Base-by-base conservation (phyloP, 2,329 filamentous ascomycete genomes). In the Fusarium sarcochroum region DNA sequence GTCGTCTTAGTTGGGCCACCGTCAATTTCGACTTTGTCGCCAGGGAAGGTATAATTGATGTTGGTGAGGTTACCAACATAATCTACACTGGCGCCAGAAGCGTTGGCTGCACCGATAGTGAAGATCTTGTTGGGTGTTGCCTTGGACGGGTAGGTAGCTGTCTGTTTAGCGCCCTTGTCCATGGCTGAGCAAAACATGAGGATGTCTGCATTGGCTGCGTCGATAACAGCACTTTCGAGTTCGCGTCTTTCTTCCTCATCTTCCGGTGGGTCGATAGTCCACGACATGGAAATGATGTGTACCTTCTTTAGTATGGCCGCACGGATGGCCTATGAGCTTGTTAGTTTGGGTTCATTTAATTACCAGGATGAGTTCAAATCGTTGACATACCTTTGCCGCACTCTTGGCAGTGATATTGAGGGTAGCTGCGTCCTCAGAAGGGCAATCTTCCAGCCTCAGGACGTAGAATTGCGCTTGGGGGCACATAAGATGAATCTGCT, bases 101-200 rank as follows among this genome's bases (percentile, higher is more conserved):
- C 45, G 6, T 40, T 67, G 4, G 70, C 74, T 0, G 74, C 76
- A 8, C 76, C 76, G 14, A 79, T 77, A 7, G 68, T 75, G 66
- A 76, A 73, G 11, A 72, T 70, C 25, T 69, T 70, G 21, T 3
- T 8, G 32, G 57, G 42, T 1, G 68, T 63, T 2, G 70, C 70
- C 25, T 68, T 62, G 15, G 63, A 49, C 3, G 58, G 58, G 8
- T 61, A 61, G 2, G 44, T 58, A 11, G 20, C 10, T 8, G 10
- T n/a, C 4, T 21, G n/a, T 7, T 45, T 20, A 2, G 45, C 40
- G 34, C 58, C 58, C 42, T 76, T 70, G 58, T 81, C 80, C 7
- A 59, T 74, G 0, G 78, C 74, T 0, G 80, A 74, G 67, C 79
- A 81, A 61, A 82, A 81, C 63, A 82, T 75, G 41, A 81, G 69